phyloP scores from a whole-genome alignment of 176 grass and related monocot genomes.

The Chrysopogon serrulatus region DNA sequence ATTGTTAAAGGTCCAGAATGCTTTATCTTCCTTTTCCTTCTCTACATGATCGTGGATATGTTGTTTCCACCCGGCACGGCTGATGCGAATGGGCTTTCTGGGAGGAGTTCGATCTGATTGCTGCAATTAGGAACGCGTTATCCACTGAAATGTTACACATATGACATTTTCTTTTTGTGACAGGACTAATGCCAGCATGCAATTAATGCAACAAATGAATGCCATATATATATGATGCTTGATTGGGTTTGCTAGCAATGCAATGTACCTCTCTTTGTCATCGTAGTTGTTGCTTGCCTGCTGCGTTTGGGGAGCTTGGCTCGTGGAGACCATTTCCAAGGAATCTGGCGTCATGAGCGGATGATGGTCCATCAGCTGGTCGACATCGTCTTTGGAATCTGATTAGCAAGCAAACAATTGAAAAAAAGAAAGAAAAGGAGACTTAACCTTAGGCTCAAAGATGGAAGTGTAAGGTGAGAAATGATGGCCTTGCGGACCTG shows the following conservation, averaged over 20 bases:
- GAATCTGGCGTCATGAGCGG: background rate
- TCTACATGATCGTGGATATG: conserved; percentile 36
- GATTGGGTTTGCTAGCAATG: background rate
- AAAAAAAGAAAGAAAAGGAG: background rate
- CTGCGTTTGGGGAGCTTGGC: conserved; percentile 17
- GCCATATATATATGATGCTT: background rate
- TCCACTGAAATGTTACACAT: background rate
- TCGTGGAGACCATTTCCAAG: conserved; percentile 18
- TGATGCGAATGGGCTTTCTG: conserved; percentile 56
- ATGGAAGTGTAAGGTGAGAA: background rate
- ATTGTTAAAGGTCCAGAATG: background rate
- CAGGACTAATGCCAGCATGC: background rate
- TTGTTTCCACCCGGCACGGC: conserved; percentile 14
- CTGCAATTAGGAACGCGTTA: conserved; percentile 23
- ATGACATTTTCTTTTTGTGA: background rate
- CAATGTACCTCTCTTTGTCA: conserved; percentile 52
- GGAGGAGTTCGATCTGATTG: conserved; percentile 60
- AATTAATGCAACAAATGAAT: background rate
- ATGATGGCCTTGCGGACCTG: conserved; percentile 2
- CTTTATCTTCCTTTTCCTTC: background rate
- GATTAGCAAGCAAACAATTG: background rate
- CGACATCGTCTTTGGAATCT: conserved; percentile 35
- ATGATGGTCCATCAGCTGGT: background rate
- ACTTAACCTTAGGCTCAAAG: background rate
- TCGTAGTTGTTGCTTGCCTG: conserved; percentile 18